Base-by-base conservation (phyloP, 495 filamentous ascomycete species). In the Penicillium manginii region DNA sequence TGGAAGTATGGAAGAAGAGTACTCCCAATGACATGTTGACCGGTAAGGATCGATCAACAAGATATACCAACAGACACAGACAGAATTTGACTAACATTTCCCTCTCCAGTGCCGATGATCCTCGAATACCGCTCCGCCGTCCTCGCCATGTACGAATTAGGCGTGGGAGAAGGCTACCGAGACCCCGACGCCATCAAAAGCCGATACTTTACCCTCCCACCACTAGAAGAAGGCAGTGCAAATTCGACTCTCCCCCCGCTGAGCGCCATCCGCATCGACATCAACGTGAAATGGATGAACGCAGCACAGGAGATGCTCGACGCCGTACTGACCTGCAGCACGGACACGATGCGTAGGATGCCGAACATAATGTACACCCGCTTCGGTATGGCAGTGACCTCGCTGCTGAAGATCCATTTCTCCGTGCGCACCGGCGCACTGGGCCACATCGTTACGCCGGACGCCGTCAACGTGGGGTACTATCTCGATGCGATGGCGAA, bases 81-180 rank as follows among this genome's bases (percentile, higher is more conserved):
- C 4, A 8, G 10, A 12, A 9, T 9, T 26, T 14, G 45, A 5
- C 66, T 73, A 32, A 69, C 66, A 42, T 60, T 67, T 21, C 76
- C 7, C 61, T 67, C 15, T 2, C 4, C 26, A 79, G 79, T 74
- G 5, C 63, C 74, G 48, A 63, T 82, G 59, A 71, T 68, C 33
- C 68, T 83, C 50, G 76, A 78, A 66, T 83, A 80, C 47, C 72
- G 79, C 52, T 73, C 74, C 50, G 70, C 73, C 22, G 66, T 74
- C 26, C 71, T 84, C 9, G 75, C 74, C 26, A 70, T 83, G 54
- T 81, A 83, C 57, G 81, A 84, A 61, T 52, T 82, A 8, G 79
- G 76, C 35, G 66, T 82, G 32, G 77, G 80, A 40, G 76, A 80
- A 56, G 80, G 81, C 14, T 81, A 83, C 55, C 74, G 78, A 26